Evolutionary conservation across 2,329 filamentous ascomycete genomes (phyloP).

Genomic region (Neonectria ditissima): DNA sequence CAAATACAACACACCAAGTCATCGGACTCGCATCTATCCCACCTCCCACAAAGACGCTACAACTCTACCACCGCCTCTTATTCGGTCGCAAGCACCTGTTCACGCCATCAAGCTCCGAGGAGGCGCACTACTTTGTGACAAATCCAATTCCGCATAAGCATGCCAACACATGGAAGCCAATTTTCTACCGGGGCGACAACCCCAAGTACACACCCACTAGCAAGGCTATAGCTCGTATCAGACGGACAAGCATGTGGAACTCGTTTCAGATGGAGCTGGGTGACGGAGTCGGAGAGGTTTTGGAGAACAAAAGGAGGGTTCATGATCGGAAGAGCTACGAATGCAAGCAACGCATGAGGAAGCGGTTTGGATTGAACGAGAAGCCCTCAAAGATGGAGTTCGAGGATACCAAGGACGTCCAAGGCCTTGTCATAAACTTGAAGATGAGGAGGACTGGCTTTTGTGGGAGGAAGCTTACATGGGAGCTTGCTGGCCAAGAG

Average conservation of each 20-base stretch:
- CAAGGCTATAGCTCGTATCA: conserved; percentile 19
- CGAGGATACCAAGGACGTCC: conserved; percentile 16
- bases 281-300: conserved; percentile 28
- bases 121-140: conserved; percentile 27
- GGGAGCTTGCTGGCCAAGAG: conserved; percentile 23
- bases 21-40: not conserved
- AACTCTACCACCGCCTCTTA: conserved; percentile 22
- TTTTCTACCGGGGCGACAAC: conserved; percentile 34
- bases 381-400: conserved; percentile 18
- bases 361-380: conserved; percentile 11
- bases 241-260: conserved; percentile 30
- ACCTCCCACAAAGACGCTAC: conserved; percentile 14
- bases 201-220: conserved; percentile 32
- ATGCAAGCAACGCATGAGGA: conserved; percentile 15
- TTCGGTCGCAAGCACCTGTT: conserved; percentile 34
- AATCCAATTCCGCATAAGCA: conserved; percentile 37
- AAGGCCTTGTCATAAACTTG: conserved; percentile 9
- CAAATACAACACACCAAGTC: not conserved
- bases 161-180: conserved; percentile 28
- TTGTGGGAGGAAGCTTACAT: conserved; percentile 17
- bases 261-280: conserved; percentile 32
- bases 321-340: conserved; percentile 15
- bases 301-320: conserved; percentile 24
- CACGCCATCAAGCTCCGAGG: conserved; percentile 3
- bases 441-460: conserved; percentile 17